Evolutionary conservation across 2,329 filamentous ascomycete species (phyloP), one percentile per base, ranked within the genome.

Genomic region (Aspergillus costaricaensis): DNA sequence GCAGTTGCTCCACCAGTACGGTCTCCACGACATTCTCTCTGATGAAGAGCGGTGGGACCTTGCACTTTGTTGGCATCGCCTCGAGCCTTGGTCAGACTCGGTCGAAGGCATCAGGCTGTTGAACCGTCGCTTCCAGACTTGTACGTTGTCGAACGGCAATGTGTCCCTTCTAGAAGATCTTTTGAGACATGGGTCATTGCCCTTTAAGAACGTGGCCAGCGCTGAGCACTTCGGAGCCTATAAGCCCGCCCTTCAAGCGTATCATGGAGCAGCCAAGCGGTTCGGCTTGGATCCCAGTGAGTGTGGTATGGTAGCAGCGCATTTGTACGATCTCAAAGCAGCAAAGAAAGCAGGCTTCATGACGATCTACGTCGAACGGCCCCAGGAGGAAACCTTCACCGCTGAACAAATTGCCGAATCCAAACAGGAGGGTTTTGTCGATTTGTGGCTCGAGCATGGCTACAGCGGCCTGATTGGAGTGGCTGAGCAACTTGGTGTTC

Each of bases 121-220:
- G 25, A 85, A 83, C 47, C 82, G 81, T 39, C 76, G 76, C 7
- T 85, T 86, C 69, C 76, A 79, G 49, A 91, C 88, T 0, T 82
- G 85, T 43, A 91, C 89, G 0, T 79, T 94, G 25, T 91, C 88
- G 27, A 95, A 95, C 71, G 91, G 89, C 38, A 94, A 93, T 71
- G 71, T 81, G 2, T 77, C 80, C 1, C 78, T 94, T n/a, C 79
- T 94, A 47, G 71, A 77, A 2, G 91, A 94, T 70, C 80, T 95
- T 52, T 76, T 84, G 53, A 70, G 76, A 54, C 80, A 85, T 67
- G 87, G 84, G 1, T 74, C 76, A 4, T 81, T 93, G 54, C 82
- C 82, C 0, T 94, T 92, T 68, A 80, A 81, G 21, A 76, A 81
- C 57, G 68, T 92, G 41, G 79, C 89, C 61, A 90, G 86, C 8